A percentile compares a stretch with the other conserved stretches of the same genome.
Conservation (phyloP, 2,329 filamentous ascomycete genomes). For the Aspergillus pseudoglaucus region DNA sequence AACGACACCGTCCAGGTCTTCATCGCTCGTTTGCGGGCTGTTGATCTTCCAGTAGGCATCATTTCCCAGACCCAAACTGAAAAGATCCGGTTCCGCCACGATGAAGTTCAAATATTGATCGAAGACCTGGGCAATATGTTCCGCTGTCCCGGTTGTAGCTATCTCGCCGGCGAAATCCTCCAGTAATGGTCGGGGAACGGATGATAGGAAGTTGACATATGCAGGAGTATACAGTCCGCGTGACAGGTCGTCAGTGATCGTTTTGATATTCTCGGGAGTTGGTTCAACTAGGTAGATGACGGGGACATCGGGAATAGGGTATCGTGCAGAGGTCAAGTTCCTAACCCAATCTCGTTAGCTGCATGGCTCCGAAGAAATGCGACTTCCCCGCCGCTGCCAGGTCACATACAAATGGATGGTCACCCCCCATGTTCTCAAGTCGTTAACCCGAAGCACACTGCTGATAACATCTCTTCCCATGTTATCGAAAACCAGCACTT, state of each 20-base stretch:
- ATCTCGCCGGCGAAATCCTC: slow-evolving; percentile 93
- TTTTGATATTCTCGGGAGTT: slow-evolving; percentile 68
- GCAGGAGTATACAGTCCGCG: slow-evolving; percentile 86
- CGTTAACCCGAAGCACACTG: slow-evolving; percentile 88
- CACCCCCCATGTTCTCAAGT: slow-evolving; percentile 87
- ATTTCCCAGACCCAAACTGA: slow-evolving; percentile 87
- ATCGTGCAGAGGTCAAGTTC: slow-evolving; percentile 72
- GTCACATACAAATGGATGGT: slow-evolving; percentile 81
- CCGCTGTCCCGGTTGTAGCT: slow-evolving; percentile 73
- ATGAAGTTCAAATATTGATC: slow-evolving; percentile 98
- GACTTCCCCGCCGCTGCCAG: not conserved
- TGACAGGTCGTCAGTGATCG: slow-evolving; percentile 78
- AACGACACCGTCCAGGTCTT: slow-evolving; percentile 77
- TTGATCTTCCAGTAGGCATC: slow-evolving; percentile 96
- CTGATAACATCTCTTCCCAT: slow-evolving; percentile 91
- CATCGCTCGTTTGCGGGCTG: slow-evolving; percentile 82
- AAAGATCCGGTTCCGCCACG: slow-evolving; percentile 89
- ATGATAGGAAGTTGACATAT: slow-evolving; percentile 95
- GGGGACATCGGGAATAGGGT: slow-evolving; percentile 91
- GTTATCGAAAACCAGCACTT: slow-evolving; percentile 92
- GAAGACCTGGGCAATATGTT: slow-evolving; percentile 84
- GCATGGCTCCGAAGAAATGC: slow-evolving; percentile 8
- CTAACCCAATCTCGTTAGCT: slow-evolving; percentile 35
- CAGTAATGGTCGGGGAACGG: slow-evolving; percentile 78
- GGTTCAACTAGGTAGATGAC: slow-evolving; percentile 96